Evolutionary conservation across 2,329 filamentous ascomycete species (phyloP).

Genomic region (Aschersonia sp.): DNA sequence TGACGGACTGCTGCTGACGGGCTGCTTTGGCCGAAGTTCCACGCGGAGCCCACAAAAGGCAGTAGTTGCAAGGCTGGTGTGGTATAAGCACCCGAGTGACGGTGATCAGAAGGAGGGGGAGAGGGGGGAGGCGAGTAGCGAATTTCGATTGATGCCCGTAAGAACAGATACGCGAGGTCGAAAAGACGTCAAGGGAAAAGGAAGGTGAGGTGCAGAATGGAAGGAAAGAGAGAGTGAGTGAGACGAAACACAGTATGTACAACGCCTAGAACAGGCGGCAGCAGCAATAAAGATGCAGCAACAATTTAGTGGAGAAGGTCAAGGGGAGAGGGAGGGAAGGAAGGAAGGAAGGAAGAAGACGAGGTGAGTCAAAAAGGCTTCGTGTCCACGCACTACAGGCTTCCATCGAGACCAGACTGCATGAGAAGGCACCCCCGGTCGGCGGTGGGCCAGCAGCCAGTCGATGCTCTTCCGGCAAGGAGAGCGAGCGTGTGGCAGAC

Average conservation of each 20-base stretch:
- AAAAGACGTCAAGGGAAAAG: no score
- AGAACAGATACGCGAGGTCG: background rate
- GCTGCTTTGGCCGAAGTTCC: background rate
- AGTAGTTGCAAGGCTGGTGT: background rate
- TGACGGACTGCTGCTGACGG: background rate
- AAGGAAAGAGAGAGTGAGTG: no score
- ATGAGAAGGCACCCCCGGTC: background rate
- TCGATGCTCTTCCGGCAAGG: no score
- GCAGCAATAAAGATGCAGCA: background rate
- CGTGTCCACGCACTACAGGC: background rate
- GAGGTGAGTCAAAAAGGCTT: background rate
- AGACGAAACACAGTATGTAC: no score
- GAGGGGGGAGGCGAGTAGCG: background rate
- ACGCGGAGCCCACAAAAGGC: background rate
- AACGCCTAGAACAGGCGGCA: no score
- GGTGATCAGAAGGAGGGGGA: background rate
- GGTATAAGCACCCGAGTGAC: background rate
- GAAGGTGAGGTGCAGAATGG: no score
- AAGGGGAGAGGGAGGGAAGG: background rate
- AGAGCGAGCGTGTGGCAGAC: no score
- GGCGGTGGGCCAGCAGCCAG: background rate
- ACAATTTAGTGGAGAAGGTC: background rate
- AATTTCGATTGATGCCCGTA: background rate
- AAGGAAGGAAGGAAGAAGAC: background rate
- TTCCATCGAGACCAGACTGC: background rate